phyloP scores from a whole-genome alignment of 208 protist species.

The Leishmania amazonensis region DNA sequence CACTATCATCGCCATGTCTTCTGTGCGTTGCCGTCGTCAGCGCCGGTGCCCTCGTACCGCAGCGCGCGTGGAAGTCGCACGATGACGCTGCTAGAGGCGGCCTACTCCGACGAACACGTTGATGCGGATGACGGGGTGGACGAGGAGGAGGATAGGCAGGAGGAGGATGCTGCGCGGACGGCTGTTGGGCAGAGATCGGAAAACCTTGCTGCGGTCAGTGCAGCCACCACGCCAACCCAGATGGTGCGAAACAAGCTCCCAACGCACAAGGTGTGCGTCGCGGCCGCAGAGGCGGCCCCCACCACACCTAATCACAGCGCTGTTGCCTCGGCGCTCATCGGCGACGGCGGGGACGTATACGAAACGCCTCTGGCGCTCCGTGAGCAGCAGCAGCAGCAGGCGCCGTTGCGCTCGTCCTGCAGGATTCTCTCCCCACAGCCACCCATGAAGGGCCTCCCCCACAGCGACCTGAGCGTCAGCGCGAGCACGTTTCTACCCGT shows the following conservation, averaged over 20 bases:
- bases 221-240: neutral
- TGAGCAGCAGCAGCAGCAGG: conserved; percentile 1
- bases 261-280: neutral
- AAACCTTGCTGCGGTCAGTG: neutral
- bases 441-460: neutral
- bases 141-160: neutral
- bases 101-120: conserved; percentile 5
- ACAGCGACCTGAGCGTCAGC: neutral
- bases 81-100: conserved; percentile 9
- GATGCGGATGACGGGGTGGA: neutral
- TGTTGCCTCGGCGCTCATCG: neutral
- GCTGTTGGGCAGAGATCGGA: neutral
- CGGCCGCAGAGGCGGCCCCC: neutral
- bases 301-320: neutral
- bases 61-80: neutral
- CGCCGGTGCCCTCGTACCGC: conserved; percentile 16
- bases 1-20: neutral
- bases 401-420: neutral
- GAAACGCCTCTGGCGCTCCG: no score
- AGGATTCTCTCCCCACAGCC: neutral
- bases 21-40: conserved; percentile 12
- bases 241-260: neutral
- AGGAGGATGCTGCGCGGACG: neutral
- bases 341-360: neutral
- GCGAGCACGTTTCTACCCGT: neutral